These are phyloP conservation scores for Rhododendron simsii DNA, from an alignment of 148 eudicot genomes.

Conservation along the genomic window DNA sequence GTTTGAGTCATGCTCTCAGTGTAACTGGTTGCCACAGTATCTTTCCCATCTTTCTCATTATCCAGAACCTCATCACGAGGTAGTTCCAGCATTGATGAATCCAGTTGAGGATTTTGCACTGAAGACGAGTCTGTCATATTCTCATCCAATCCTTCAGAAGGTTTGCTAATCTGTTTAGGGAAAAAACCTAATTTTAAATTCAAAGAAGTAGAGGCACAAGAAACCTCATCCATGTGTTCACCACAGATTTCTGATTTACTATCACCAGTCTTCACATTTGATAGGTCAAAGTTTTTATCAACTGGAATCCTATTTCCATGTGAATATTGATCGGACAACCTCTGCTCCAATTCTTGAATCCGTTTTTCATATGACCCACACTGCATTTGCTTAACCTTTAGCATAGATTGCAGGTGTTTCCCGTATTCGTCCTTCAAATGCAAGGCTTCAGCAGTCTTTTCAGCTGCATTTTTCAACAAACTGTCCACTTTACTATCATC, in stretches of 20 bases:
- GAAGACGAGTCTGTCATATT: conserved; percentile 83
- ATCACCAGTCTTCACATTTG: conserved; percentile 40
- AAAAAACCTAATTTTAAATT: conserved; percentile 34
- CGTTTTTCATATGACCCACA: conserved; percentile 89
- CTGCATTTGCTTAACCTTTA: conserved; percentile 63
- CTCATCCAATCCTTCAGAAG: conserved; percentile 63
- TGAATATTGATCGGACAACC: conserved; percentile 58
- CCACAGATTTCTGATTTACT: conserved; percentile 61
- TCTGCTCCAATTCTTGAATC: conserved; percentile 79
- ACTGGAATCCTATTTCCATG: conserved; percentile 31
- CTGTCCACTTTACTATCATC: conserved; percentile 61
- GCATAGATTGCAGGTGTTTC: conserved; percentile 62
- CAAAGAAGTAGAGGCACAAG: conserved; percentile 43
- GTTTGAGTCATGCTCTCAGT: conserved; percentile 38
- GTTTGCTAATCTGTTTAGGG: conserved; percentile 29
- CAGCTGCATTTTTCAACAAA: conserved; percentile 68
- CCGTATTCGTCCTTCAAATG: conserved; percentile 75
- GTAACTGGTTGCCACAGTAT: conserved; percentile 31
- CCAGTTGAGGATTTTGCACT: conserved; percentile 50
- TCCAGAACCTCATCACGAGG: conserved; percentile 53
- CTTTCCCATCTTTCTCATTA: conserved; percentile 40
- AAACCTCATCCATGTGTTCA: conserved; percentile 68
- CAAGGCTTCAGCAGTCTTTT: conserved; percentile 86
- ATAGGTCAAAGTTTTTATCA: conserved; percentile 30
- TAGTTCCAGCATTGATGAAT: conserved; percentile 76